These are phyloP conservation scores for Comarum palustre DNA, from an alignment of 306 rosid genomes.

Conservation along the genomic window DNA sequence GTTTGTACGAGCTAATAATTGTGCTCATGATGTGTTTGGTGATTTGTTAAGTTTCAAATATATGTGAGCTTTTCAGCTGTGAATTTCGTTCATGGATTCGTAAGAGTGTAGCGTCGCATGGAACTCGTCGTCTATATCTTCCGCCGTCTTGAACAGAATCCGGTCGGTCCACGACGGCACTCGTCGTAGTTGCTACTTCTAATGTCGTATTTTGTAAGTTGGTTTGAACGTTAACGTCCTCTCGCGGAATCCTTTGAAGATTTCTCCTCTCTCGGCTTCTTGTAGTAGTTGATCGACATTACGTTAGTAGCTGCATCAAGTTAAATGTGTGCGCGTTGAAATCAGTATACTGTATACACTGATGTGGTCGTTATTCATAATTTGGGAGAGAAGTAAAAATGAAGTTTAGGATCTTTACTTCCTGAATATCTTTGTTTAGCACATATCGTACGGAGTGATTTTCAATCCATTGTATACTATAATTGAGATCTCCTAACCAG, in stretches of 20 bases:
- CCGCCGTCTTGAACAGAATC: constrained; percentile 52
- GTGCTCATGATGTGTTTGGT: background rate
- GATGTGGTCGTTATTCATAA: background rate
- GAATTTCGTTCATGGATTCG: constrained; percentile 53
- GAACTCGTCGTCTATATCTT: constrained; percentile 32
- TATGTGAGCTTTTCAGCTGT: constrained; percentile 57
- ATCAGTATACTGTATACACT: background rate
- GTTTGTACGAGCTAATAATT: background rate
- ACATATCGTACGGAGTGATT: constrained; percentile 46
- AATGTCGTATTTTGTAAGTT: constrained; percentile 64
- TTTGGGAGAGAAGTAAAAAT: background rate
- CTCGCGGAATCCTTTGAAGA: constrained; percentile 68
- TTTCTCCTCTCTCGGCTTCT: constrained; percentile 68
- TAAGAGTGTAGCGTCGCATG: constrained; percentile 48
- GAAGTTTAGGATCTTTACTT: constrained; percentile 24
- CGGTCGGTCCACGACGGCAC: constrained; percentile 80
- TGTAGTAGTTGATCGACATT: constrained; percentile 69
- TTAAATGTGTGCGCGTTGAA: background rate
- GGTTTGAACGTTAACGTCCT: constrained; percentile 76
- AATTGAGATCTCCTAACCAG: constrained; percentile 84
- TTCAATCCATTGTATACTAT: constrained; percentile 56
- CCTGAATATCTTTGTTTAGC: constrained; percentile 44
- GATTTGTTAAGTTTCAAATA: constrained; percentile 43
- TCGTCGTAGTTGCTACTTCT: constrained; percentile 74
- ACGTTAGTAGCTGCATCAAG: constrained; percentile 33